Evolutionary conservation across 73 alveolate genomes (phyloP).

Genomic region (Paramecium octaurelia): DNA sequence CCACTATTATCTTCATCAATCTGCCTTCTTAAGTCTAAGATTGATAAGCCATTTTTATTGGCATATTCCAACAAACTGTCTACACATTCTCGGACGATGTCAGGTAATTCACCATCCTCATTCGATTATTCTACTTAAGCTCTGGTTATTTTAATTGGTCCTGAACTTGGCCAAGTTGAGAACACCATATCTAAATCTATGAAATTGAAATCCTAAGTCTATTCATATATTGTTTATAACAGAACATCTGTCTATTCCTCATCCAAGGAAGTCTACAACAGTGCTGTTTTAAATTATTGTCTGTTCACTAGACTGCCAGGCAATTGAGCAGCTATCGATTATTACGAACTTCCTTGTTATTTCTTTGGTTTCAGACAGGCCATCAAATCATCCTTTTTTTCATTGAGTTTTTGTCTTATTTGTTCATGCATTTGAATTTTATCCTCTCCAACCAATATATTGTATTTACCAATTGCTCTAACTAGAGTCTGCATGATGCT

Average conservation of each 20-base stretch:
- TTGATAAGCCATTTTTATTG: not conserved
- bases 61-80: constrained; percentile 18
- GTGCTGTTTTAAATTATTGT: not conserved
- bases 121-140: not conserved
- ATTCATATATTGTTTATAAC: not conserved
- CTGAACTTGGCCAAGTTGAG: constrained; percentile 24
- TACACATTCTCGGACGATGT: not conserved
- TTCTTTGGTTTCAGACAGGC: not conserved
- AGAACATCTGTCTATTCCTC: constrained; percentile 27
- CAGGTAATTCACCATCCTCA: not conserved
- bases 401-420: not conserved
- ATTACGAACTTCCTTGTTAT: not conserved
- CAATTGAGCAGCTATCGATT: not conserved
- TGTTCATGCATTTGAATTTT: not conserved
- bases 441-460: constrained; percentile 35
- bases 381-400: constrained; percentile 27
- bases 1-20: constrained; percentile 43
- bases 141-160: not conserved
- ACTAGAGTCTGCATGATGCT: not conserved
- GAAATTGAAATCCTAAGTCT: constrained; percentile 2
- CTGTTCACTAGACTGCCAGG: not conserved
- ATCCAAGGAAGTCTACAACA: not conserved
- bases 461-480: not conserved
- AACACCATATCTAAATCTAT: constrained; percentile 25
- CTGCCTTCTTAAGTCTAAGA: not conserved